Evolutionary conservation across 2,329 filamentous ascomycete species (phyloP).

Genomic region (Mycogone perniciosa): DNA sequence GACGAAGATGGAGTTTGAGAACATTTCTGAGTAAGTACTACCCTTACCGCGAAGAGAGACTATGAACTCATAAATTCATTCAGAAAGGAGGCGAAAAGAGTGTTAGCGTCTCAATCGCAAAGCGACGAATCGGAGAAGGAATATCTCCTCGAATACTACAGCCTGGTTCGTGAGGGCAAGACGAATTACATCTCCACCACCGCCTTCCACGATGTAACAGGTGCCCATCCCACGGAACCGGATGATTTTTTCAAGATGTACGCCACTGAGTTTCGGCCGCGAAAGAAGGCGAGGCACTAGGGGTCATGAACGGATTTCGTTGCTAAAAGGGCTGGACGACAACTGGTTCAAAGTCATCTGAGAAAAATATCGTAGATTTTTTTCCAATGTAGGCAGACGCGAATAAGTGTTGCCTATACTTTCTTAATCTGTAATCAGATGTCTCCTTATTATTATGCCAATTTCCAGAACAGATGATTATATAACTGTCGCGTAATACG

Average conservation of each 20-base stretch:
- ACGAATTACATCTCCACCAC: conserved; percentile 48
- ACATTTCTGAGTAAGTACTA: conserved; percentile 15
- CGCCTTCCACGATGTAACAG: conserved; percentile 44
- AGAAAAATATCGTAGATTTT: too few species aligned
- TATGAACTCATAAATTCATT: background rate
- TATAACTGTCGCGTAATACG: too few species aligned
- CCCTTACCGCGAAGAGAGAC: background rate
- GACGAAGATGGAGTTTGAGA: conserved; percentile 23
- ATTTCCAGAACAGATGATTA: too few species aligned
- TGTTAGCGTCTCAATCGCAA: conserved; percentile 10
- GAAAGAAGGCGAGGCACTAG: conserved; percentile 15
- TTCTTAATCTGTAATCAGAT: too few species aligned
- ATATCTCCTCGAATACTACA: conserved; percentile 47
- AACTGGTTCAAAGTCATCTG: too few species aligned
- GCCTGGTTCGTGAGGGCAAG: conserved; percentile 45
- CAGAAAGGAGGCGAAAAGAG: conserved; percentile 13
- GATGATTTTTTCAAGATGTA: conserved; percentile 44
- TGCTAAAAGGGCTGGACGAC: too few species aligned
- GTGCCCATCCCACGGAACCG: conserved; percentile 38
- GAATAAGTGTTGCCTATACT: too few species aligned
- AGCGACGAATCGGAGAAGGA: conserved; percentile 35
- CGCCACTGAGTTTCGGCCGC: conserved; percentile 17
- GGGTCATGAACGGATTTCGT: too few species aligned
- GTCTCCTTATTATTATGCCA: too few species aligned
- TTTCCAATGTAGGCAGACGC: too few species aligned